Base-by-base conservation (phyloP, 441 rosid species). In the Euphorbia schlechtendalii region DNA sequence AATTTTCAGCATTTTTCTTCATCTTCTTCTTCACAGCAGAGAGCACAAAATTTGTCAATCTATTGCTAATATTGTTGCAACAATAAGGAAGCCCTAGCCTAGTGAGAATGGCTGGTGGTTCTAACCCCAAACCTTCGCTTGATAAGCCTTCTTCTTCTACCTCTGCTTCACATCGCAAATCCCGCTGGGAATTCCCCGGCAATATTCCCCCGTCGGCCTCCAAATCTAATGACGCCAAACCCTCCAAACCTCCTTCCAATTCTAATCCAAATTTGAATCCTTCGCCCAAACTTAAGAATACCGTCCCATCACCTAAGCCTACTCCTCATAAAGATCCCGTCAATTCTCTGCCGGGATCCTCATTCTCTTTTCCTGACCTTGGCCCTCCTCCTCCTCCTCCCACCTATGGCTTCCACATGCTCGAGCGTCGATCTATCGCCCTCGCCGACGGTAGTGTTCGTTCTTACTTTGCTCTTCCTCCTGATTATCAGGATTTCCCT, bases 361-460 rank as follows among this genome's bases (percentile, higher is more conserved):
- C 74, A 21, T 75, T 79, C 56, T 77, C 82, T 17, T 84, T 83
- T 67, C 81, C 81, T 14, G 94, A 89, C 66, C 67, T 80, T 1
- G 87, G 86, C n/a, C n/a, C n/a, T 22, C 86, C 93, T 7, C 88
- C 86, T 1, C 92, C 94, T 7, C 65, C 54, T 14, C 65, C 64
- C 2, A 70, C 92, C 11, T 95, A 95, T 57, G 99, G 92, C 54
- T 89, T 85, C 64, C 98, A 95, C 72, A 88, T 95, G 98, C 86
- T 95, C 10, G 98, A 95, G 66, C 94, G 99, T 38, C 89, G 97
- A 27, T 69, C 95, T 3, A 86, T 95, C 21, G 73, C 73, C 71
- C 95, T 95, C 20, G 82, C 89, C 28, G 98, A 95, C 64, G 96
- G 99, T 12, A 89, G 88, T 71, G 96, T 86, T 45, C 92, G 98